Percentiles rank a stretch among this genome's conserved stretches.
phyloP scores from a whole-genome alignment of 2,329 filamentous ascomycete species.

The Calonectria pseudoreteaudii region DNA sequence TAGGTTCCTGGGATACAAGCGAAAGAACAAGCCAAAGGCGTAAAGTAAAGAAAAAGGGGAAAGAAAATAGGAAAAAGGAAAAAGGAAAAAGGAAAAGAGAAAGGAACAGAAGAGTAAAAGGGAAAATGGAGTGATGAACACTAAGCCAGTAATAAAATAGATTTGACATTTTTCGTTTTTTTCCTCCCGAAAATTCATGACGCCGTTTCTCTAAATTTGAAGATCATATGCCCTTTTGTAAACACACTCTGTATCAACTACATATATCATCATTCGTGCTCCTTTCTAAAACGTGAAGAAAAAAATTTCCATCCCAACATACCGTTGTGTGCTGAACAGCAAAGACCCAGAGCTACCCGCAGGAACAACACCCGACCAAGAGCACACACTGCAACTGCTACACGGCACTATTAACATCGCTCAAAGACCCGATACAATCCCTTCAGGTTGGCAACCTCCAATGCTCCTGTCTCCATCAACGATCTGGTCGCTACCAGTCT shows the following conservation, averaged over 20 bases:
- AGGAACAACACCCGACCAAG: neutral
- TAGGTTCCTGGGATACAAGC: conserved; percentile 75
- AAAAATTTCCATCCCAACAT: neutral
- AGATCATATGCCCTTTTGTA: neutral
- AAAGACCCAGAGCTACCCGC: neutral
- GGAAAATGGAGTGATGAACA: neutral
- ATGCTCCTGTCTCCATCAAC: conserved; percentile 78
- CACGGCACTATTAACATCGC: conserved; percentile 72
- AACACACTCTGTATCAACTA: neutral
- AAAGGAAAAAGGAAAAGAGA: conserved; percentile 18
- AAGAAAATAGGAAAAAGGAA: too few relatives aligned
- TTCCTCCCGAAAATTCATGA: neutral
- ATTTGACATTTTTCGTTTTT: neutral
- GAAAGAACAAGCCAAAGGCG: conserved; percentile 62
- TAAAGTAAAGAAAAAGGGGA: conserved; percentile 25
- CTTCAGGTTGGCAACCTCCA: conserved; percentile 93
- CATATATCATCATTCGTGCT: neutral
- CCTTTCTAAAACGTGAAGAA: too few relatives aligned
- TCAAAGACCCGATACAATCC: conserved; percentile 96
- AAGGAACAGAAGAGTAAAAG: neutral
- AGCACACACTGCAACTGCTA: neutral
- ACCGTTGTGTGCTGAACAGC: neutral
- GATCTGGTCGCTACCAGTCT: conserved; percentile 84
- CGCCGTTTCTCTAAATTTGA: neutral
- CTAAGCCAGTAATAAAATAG: neutral